Conservation (phyloP, 768 basidiomycete species). For the Boletales sp. region DNA sequence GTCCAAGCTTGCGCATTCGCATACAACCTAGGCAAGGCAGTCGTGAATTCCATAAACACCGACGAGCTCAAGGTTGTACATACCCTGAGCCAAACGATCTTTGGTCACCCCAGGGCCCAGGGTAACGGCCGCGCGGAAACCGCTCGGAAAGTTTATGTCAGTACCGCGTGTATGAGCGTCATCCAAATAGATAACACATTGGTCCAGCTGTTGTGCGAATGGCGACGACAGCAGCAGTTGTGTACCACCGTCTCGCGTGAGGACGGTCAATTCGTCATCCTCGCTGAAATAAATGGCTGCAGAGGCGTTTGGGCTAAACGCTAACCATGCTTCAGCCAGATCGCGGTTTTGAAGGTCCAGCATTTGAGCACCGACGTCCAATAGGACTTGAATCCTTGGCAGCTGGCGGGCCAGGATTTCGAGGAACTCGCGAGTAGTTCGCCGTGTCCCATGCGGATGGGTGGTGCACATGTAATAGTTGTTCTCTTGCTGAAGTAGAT, state of each 20-base stretch:
- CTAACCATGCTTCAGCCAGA: constrained; percentile 39
- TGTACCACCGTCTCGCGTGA: constrained; percentile 34
- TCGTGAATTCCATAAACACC: background rate
- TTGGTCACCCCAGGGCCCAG: constrained; percentile 16
- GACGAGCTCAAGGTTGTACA: background rate
- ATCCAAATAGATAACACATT: constrained; percentile 14
- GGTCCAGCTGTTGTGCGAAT: constrained; percentile 7
- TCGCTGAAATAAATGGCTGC: constrained; percentile 27
- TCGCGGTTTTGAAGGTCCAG: constrained; percentile 42
- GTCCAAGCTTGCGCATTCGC: constrained; percentile 51
- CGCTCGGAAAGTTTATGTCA: constrained; percentile 14
- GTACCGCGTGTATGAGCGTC: constrained; percentile 18
- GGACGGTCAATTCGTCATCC: constrained; percentile 20
- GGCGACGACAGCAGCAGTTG: constrained; percentile 38
- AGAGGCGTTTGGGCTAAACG: constrained; percentile 1
- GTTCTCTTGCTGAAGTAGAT: constrained; percentile 24
- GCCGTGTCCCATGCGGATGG: background rate
- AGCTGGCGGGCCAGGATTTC: constrained; percentile 26
- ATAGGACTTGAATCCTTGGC: constrained; percentile 38
- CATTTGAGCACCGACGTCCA: constrained; percentile 55
- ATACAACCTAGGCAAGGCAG: constrained; percentile 41
- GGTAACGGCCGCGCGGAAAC: constrained; percentile 15
- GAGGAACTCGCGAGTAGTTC: constrained; percentile 26
- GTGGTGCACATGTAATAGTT: constrained; percentile 8
- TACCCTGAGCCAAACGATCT: constrained; percentile 15